Percentiles rank a stretch among this genome's conserved stretches.
Evolutionary conservation across 106 monocot species (phyloP).

Genomic region (Xerophyta viscosa): DNA sequence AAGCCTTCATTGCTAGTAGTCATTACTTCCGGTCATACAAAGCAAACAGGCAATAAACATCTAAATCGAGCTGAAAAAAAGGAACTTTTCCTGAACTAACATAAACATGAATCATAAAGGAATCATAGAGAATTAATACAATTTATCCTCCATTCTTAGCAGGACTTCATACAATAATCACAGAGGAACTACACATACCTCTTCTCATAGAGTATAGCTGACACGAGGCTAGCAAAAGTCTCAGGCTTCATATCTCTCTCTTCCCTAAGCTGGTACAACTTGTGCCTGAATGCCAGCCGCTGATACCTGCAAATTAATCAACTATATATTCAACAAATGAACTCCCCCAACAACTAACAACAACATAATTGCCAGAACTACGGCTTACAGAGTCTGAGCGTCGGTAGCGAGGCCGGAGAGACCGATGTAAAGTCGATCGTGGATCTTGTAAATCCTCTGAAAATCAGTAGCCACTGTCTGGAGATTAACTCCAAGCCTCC

Average conservation of each 20-base stretch:
- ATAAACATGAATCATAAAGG: no score
- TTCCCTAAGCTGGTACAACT: conserved; percentile 10
- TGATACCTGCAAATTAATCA: conserved; percentile 1
- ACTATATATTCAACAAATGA: not conserved
- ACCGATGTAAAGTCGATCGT: conserved; percentile 17
- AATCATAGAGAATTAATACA: no score
- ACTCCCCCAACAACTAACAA: not conserved
- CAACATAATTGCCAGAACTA: not conserved
- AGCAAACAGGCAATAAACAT: no score
- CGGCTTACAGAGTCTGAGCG: conserved; percentile 14
- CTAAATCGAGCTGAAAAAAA: no score
- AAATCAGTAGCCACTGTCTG: conserved; percentile 20
- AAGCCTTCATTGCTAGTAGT: no score
- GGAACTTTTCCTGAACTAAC: no score
- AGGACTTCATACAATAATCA: no score
- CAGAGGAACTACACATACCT: conserved; percentile 8
- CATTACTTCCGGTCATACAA: no score
- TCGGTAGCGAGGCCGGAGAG: conserved; percentile 21
- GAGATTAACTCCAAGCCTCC: conserved; percentile 4
- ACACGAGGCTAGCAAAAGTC: conserved; percentile 11
- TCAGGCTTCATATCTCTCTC: conserved; percentile 13
- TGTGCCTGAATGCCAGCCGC: conserved; percentile 14
- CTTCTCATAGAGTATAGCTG: conserved; percentile 10
- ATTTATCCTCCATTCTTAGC: no score
- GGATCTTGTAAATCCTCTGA: conserved; percentile 17